Evolutionary conservation across 352 stramenopile genomes (phyloP).

Genomic region (Thraustochytrium sp.): DNA sequence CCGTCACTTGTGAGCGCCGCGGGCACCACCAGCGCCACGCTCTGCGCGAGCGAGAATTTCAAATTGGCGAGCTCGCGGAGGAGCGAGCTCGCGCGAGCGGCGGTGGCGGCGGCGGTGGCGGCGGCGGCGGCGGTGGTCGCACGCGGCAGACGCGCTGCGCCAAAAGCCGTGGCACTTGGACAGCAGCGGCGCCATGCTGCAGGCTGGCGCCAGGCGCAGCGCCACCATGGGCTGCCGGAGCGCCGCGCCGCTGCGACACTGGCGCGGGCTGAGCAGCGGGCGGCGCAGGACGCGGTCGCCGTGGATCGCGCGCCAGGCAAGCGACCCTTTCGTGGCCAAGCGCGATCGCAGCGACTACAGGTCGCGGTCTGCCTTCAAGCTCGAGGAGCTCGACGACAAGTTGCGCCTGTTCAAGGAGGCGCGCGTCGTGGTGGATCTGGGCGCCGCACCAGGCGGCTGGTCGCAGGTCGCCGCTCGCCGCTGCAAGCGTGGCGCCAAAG

Average conservation of each 20-base stretch:
- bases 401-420: conserved; percentile 62
- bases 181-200: no score
- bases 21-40: no score
- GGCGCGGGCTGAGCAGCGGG: not conserved
- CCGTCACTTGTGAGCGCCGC: no score
- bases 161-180: no score
- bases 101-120: no score
- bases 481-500: conserved; percentile 45
- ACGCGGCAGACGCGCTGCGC: no score
- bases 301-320: conserved; percentile 74
- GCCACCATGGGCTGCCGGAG: not conserved
- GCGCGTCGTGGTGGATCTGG: conserved; percentile 70
- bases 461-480: conserved; percentile 58
- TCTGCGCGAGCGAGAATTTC: no score
- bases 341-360: conserved; percentile 70
- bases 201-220: not conserved
- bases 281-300: conserved; percentile 51
- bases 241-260: no score
- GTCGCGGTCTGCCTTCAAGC: conserved; percentile 70
- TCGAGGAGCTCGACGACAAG: conserved; percentile 72
- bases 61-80: no score
- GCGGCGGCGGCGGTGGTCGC: no score
- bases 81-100: no score
- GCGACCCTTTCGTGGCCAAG: conserved; percentile 71
- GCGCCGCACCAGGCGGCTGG: conserved; percentile 71